Conservation (phyloP, 1,284 basidiomycete genomes). For the Jaminaea rosea region DNA sequence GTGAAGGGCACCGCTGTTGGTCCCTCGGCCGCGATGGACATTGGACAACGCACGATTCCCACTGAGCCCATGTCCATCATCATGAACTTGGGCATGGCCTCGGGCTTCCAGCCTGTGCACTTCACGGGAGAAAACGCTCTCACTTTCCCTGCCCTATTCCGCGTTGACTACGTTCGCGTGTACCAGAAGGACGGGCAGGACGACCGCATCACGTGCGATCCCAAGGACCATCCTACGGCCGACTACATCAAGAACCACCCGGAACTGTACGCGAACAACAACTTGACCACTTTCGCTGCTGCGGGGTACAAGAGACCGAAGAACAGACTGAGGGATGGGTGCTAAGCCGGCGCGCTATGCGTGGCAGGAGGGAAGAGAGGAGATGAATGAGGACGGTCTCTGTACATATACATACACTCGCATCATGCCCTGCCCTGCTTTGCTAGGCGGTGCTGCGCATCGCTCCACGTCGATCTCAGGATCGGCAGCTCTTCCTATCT, state of each 20-base stretch:
- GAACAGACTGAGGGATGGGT: conserved; percentile 3
- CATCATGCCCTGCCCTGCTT: too few species aligned
- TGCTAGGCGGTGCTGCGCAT: too few species aligned
- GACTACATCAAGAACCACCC: conserved; percentile 43
- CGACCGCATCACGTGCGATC: conserved; percentile 43
- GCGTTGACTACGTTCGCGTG: conserved; percentile 50
- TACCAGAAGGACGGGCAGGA: conserved; percentile 50
- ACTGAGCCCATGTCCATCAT: conserved; percentile 13
- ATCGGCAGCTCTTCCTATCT: too few species aligned
- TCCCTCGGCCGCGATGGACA: conserved; percentile 6
- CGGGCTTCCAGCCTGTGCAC: conserved; percentile 49
- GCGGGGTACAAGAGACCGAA: conserved; percentile 1
- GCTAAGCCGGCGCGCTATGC: too few species aligned
- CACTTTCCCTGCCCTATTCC: conserved; percentile 50
- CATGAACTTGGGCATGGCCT: conserved; percentile 38
- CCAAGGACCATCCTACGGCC: conserved; percentile 34
- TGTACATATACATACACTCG: too few species aligned
- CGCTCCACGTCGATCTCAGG: too few species aligned
- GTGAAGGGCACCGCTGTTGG: conserved; percentile 8
- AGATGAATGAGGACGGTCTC: too few species aligned
- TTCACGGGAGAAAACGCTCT: conserved; percentile 33
- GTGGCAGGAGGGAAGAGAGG: too few species aligned
- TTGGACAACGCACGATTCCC: conserved; percentile 8
- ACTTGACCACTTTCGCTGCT: conserved; percentile 18
- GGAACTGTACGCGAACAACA: conserved; percentile 41